Evolutionary conservation across 2,329 filamentous ascomycete genomes (phyloP).

Genomic region (Chalaropsis ovoidea): DNA sequence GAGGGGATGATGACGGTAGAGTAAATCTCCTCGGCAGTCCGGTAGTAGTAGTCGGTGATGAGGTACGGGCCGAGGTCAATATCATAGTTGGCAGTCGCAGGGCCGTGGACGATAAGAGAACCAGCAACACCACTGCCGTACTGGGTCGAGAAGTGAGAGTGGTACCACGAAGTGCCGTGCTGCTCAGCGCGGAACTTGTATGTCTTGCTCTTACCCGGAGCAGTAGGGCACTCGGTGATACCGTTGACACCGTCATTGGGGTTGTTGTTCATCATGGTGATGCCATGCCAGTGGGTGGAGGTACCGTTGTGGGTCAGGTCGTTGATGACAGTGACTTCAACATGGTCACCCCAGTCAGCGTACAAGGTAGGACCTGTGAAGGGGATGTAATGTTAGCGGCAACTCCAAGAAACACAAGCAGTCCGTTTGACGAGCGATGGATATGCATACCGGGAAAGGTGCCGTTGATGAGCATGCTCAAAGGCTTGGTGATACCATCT

Average conservation of each 20-base stretch:
- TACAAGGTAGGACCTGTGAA: conserved; percentile 24
- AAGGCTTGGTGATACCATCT: conserved; percentile 27
- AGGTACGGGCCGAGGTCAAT: conserved; percentile 46
- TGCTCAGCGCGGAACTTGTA: conserved; percentile 35
- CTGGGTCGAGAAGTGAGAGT: conserved; percentile 51
- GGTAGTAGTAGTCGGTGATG: conserved; percentile 54
- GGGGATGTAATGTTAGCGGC: conserved; percentile 12
- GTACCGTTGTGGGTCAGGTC: conserved; percentile 43
- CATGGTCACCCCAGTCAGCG: conserved; percentile 40
- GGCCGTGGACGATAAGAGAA: conserved; percentile 51
- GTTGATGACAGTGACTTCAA: conserved; percentile 55
- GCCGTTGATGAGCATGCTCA: conserved; percentile 29
- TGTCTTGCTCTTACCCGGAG: conserved; percentile 32
- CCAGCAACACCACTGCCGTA: conserved; percentile 52
- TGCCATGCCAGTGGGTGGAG: conserved; percentile 43
- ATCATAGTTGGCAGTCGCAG: conserved; percentile 41
- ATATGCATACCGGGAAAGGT: conserved; percentile 26
- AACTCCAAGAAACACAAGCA: background rate
- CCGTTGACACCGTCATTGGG: conserved; percentile 41
- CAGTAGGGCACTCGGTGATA: conserved; percentile 37
- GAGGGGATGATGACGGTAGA: conserved; percentile 25
- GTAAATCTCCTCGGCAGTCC: conserved; percentile 28
- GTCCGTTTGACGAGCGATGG: background rate
- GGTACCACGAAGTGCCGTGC: conserved; percentile 35
- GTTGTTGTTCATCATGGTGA: conserved; percentile 38